Base-by-base conservation (phyloP, 2,329 filamentous ascomycete genomes). In the Teratosphaeria epicoccoides region DNA sequence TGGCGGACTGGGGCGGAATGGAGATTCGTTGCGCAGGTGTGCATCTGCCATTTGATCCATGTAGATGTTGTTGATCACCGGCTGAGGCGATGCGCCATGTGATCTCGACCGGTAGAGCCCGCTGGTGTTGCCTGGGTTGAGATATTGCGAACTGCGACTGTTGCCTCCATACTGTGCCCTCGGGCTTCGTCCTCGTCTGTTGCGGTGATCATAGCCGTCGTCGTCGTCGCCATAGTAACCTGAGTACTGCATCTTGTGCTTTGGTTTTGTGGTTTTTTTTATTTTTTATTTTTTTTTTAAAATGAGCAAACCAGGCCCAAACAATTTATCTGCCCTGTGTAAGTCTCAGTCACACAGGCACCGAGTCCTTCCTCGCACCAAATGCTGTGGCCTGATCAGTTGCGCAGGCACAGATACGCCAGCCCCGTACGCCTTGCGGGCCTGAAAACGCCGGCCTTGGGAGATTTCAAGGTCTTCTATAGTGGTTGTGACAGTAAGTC, bases 51-150 rank as follows among this genome's bases (percentile, higher is more conserved):
- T 60, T 55, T 70, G 64, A 49, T 65, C 64, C 50, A 69, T 68
- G 50, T 69, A 70, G 60, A 74, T 74, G 64, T 72, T 73, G 58
- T 71, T 72, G 55, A 75, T 68, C 46, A 71, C 68, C 17, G 73
- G 73, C n/a, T 63, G 64, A 12, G 71, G 71, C 23, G 65, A 57
- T 50, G 71, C 67, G 44, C 73, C 73, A 43, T 69, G 67, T 14
- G 72, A 74, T 52, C 71, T 68, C 46, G 70, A 71, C 50, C 73
- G 70, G 47, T 73, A 68, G 14, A 74, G 67, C 26, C 66, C 65
- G 43, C 46, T 49, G 17, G 51, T 54, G 25, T 52, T 52, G 9
- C 51, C 47, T 26, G 63, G 62, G 50, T 57, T 54, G 7, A 65
- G 58, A 45, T 55, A 58, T n/a, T 61, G 57, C 9, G 52, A 33